Evolutionary conservation across 140 eudicot genomes (phyloP).

Genomic region (Flaveria floridana): DNA sequence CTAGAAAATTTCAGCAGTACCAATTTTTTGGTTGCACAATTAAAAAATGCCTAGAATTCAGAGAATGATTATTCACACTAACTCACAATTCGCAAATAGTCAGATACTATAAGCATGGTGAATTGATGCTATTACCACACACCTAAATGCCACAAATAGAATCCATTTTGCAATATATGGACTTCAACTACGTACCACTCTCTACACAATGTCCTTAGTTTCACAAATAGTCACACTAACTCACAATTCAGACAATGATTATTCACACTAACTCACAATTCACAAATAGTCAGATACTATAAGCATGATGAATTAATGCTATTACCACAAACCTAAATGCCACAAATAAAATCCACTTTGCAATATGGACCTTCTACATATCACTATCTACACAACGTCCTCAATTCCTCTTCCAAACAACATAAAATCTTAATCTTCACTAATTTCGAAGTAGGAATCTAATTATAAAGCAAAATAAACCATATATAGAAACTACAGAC

Average conservation of each 20-base stretch:
- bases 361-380: not conserved
- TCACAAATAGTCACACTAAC: too few relatives aligned
- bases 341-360: not conserved
- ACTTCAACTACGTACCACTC: not conserved
- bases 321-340: conserved; percentile 1
- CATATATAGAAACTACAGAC: conserved; percentile 2
- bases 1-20: not conserved
- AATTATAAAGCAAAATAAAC: conserved; percentile 11
- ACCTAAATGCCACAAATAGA: not conserved
- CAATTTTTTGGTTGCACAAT: not conserved
- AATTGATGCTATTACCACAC: not conserved
- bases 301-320: not conserved
- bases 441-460: not conserved
- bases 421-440: not conserved
- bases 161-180: not conserved
- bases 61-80: not conserved
- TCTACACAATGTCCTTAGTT: conserved; percentile 5
- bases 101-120: not conserved
- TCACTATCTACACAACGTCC: conserved; percentile 11
- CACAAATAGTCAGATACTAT: not conserved
- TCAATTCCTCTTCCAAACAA: not conserved
- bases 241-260: not conserved
- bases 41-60: not conserved
- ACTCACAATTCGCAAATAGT: not conserved
- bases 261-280: not conserved